These are phyloP conservation scores for Saturnispora hagleri DNA, from an alignment of 805 yeast species.

Conservation along the genomic window DNA sequence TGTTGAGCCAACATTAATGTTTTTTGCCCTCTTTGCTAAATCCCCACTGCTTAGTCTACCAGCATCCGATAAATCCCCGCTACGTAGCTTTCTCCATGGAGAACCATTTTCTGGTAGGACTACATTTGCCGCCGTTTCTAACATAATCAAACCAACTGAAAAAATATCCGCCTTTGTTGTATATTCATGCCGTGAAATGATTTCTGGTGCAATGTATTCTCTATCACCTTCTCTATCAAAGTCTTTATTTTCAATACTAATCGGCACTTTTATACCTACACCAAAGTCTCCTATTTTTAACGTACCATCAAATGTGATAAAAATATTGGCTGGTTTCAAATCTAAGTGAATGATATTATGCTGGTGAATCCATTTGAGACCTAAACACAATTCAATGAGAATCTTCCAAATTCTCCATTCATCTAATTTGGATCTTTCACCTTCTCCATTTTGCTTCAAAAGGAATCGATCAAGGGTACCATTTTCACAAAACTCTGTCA, in stretches of 20 bases:
- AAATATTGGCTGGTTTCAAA: conserved; percentile 89
- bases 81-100: conserved; percentile 91
- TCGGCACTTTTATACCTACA: conserved; percentile 77
- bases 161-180: conserved; percentile 92
- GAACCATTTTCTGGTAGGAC: conserved; percentile 92
- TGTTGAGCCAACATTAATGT: not conserved
- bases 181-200: conserved; percentile 71
- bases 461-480: conserved; percentile 81
- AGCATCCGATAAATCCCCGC: conserved; percentile 94
- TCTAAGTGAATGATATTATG: conserved; percentile 78
- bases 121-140: conserved; percentile 93
- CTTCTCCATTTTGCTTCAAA: conserved; percentile 63
- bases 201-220: conserved; percentile 96
- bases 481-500: conserved; percentile 90
- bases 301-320: conserved; percentile 89
- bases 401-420: conserved; percentile 99
- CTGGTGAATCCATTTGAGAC: conserved; percentile 71
- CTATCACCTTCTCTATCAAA: conserved; percentile 96
- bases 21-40: conserved; percentile 26
- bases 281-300: conserved; percentile 97
- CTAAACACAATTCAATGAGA: conserved; percentile 70
- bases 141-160: conserved; percentile 86
- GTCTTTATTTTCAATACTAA: conserved; percentile 33
- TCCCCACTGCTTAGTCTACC: conserved; percentile 76
- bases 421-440: conserved; percentile 68